Percentiles rank a stretch among this genome's conserved stretches.
Conservation (phyloP, 2,329 filamentous ascomycete genomes). For the Cyclaneusma minus region DNA sequence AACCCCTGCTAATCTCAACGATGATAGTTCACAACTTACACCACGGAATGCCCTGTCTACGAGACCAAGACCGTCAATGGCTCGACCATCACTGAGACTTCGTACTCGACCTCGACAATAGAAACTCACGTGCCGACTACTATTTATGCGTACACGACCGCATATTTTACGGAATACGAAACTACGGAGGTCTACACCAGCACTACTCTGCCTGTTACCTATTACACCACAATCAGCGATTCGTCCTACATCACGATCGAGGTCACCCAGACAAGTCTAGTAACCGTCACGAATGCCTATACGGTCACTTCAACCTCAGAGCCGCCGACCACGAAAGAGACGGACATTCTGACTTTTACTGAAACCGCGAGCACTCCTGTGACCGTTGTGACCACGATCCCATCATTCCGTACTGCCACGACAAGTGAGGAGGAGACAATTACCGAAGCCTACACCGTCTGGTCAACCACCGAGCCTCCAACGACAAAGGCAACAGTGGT, state of each 20-base stretch:
- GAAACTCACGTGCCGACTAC: slow-evolving; percentile 12
- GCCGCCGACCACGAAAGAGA: slow-evolving; percentile 3
- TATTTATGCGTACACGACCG: slow-evolving; percentile 20
- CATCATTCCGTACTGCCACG: no score
- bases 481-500: slow-evolving; percentile 12
- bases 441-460: neutral
- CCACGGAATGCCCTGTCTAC: slow-evolving; percentile 28
- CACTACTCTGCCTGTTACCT: slow-evolving; percentile 23
- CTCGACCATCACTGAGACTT: slow-evolving; percentile 19
- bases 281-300: slow-evolving; percentile 1
- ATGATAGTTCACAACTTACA: slow-evolving; percentile 27
- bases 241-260: slow-evolving; percentile 24
- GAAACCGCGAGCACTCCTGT: slow-evolving; percentile 8
- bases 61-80: slow-evolving; percentile 28
- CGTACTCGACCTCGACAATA: slow-evolving; percentile 8
- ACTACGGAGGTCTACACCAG: slow-evolving; percentile 24
- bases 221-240: slow-evolving; percentile 27
- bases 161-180: slow-evolving; percentile 18
- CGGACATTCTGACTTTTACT: slow-evolving; percentile 10
- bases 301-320: slow-evolving; percentile 8
- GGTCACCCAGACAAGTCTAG: slow-evolving; percentile 21
- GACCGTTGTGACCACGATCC: neutral
- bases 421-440: no score
- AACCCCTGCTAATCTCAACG: slow-evolving; percentile 21
- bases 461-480: slow-evolving; percentile 8